phyloP scores from a whole-genome alignment of 306 rosid species.

The Vachellia collinsii region DNA sequence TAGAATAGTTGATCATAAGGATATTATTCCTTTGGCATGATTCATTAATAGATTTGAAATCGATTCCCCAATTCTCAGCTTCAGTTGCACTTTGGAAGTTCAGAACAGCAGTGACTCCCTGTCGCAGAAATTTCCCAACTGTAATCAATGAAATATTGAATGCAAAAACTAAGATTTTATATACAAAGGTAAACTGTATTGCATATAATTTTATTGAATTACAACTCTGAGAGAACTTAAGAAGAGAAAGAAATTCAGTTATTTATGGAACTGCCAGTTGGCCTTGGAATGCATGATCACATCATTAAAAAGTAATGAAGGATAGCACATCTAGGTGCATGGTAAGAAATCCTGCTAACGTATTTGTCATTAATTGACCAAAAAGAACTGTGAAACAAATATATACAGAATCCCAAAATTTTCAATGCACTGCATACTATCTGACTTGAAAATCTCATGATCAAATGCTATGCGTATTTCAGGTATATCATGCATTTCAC shows the following conservation, averaged over 20 bases:
- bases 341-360: not conserved
- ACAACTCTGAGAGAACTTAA: constrained; percentile 13
- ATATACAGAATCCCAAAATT: constrained; percentile 17
- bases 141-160: constrained; percentile 32
- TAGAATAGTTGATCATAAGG: constrained; percentile 88
- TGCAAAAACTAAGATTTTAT: constrained; percentile 23
- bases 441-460: constrained; percentile 22
- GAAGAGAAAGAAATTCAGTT: constrained; percentile 9
- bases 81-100: constrained; percentile 88
- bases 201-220: not conserved
- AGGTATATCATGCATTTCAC: constrained; percentile 20
- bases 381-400: not conserved
- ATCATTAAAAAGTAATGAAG: constrained; percentile 4
- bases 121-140: constrained; percentile 43
- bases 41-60: constrained; percentile 67
- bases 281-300: constrained; percentile 20
- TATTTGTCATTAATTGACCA: constrained; percentile 6
- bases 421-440: constrained; percentile 13
- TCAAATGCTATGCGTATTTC: constrained; percentile 18
- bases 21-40: constrained; percentile 74
- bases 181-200: constrained; percentile 21
- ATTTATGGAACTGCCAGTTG: constrained; percentile 6
- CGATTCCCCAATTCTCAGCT: constrained; percentile 95
- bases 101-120: constrained; percentile 92
- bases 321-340: not conserved